phyloP scores from a whole-genome alignment of 2,329 filamentous ascomycete genomes.

The Epichloe festucae region DNA sequence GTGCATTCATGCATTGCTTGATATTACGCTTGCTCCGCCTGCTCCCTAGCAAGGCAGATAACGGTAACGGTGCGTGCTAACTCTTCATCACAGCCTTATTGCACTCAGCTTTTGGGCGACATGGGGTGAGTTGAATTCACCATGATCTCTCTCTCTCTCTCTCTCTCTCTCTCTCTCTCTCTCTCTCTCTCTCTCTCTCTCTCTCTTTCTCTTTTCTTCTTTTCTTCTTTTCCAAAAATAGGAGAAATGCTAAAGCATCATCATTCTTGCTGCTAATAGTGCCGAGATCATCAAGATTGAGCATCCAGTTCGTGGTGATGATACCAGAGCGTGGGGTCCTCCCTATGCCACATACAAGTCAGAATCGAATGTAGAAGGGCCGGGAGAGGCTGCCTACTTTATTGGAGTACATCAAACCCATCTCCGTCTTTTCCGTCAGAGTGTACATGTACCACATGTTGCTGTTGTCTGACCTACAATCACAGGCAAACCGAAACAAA shows the following conservation, averaged over 20 bases:
- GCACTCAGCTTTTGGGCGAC: conserved; percentile 91
- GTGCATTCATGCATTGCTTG: conserved; percentile 19
- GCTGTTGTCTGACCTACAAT: background rate
- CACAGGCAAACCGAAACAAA: conserved; percentile 88
- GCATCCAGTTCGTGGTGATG: conserved; percentile 80
- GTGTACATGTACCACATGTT: background rate
- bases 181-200: too few species aligned
- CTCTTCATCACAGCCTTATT: conserved; percentile 63
- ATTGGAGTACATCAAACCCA: conserved; percentile 50
- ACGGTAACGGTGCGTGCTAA: background rate
- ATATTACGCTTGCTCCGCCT: conserved; percentile 6
- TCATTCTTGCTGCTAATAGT: conserved; percentile 27
- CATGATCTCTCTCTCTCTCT: too few species aligned
- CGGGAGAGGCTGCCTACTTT: conserved; percentile 92
- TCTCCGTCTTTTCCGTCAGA: background rate
- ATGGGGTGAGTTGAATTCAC: conserved; percentile 54
- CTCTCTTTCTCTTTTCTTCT: too few species aligned
- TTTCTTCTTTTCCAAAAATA: too few species aligned
- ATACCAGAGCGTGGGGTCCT: conserved; percentile 92
- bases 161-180: background rate
- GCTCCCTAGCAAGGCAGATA: background rate
- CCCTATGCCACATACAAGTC: conserved; percentile 73
- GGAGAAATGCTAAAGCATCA: background rate
- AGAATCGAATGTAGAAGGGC: conserved; percentile 45
- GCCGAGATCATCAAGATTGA: conserved; percentile 97